A percentile compares a stretch with the other conserved stretches of the same genome.
Evolutionary conservation across 2,329 filamentous ascomycete species (phyloP).

Genomic region (Colletotrichum zoysiae): DNA sequence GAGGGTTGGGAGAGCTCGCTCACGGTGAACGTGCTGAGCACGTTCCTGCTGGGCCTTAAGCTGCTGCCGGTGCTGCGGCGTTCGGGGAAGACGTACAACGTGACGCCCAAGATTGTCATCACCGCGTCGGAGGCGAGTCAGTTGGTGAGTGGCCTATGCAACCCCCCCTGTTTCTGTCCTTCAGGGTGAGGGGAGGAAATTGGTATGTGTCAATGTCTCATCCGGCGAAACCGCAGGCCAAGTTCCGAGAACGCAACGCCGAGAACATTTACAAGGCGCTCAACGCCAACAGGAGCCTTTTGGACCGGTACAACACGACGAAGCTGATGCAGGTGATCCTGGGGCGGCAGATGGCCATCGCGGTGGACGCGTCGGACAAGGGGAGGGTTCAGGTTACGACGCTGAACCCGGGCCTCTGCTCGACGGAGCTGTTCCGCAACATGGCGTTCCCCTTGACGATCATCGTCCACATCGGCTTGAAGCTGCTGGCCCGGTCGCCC

Average conservation of each 20-base stretch:
- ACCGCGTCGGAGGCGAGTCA: constrained; percentile 56
- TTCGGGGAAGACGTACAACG: constrained; percentile 50
- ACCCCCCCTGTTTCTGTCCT: not conserved
- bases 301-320: constrained; percentile 52
- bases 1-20: constrained; percentile 59
- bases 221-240: constrained; percentile 43
- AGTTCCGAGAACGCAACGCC: constrained; percentile 50
- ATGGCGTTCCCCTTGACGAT: constrained; percentile 48
- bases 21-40: constrained; percentile 62
- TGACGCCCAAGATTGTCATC: constrained; percentile 53
- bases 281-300: constrained; percentile 45
- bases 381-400: constrained; percentile 54
- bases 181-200: not conserved
- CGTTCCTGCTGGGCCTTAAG: constrained; percentile 58
- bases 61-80: constrained; percentile 57
- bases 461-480: constrained; percentile 39
- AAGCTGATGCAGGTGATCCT: constrained; percentile 52
- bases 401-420: constrained; percentile 57
- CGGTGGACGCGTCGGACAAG: constrained; percentile 48
- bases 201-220: not conserved
- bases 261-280: constrained; percentile 52
- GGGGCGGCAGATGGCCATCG: constrained; percentile 51
- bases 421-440: constrained; percentile 54
- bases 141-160: constrained; percentile 36
- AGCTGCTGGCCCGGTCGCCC: constrained; percentile 51